These are phyloP conservation scores for Rosa chinensis DNA, from an alignment of 306 rosid species.

Conservation along the genomic window DNA sequence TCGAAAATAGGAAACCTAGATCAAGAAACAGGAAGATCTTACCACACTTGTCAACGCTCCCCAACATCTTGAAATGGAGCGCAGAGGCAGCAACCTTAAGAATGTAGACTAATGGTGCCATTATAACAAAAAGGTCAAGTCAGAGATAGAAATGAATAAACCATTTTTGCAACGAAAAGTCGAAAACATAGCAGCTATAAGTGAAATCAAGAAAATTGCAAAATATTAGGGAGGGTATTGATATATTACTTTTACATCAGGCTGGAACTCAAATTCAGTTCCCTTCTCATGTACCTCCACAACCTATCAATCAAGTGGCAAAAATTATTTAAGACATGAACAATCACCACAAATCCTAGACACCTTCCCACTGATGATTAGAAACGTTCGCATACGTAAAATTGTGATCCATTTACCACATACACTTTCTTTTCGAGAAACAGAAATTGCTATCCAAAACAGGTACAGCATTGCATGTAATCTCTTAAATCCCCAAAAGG, in stretches of 20 bases:
- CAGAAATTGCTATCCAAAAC: not conserved
- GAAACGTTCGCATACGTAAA: no score
- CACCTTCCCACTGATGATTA: not conserved
- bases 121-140: slow-evolving; percentile 11
- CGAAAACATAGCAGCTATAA: not conserved
- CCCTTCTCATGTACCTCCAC: slow-evolving; percentile 71
- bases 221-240: not conserved
- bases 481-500: no score
- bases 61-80: slow-evolving; percentile 84
- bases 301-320: slow-evolving; percentile 43
- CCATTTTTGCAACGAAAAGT: slow-evolving; percentile 15
- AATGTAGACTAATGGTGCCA: slow-evolving; percentile 50
- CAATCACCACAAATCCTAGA: slow-evolving; percentile 2
- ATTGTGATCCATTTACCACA: not conserved
- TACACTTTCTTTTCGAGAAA: not conserved
- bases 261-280: slow-evolving; percentile 73
- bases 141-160: slow-evolving; percentile 16
- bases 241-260: slow-evolving; percentile 65
- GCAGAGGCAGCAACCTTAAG: slow-evolving; percentile 70
- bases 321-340: slow-evolving; percentile 7
- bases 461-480: not conserved
- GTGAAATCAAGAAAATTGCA: not conserved
- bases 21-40: slow-evolving; percentile 32
- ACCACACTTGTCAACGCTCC: slow-evolving; percentile 73
- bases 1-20: not conserved